Evolutionary conservation across 2,329 filamentous ascomycete species (phyloP), one percentile per base, ranked within the genome.

Genomic region (Xylaria sp.): DNA sequence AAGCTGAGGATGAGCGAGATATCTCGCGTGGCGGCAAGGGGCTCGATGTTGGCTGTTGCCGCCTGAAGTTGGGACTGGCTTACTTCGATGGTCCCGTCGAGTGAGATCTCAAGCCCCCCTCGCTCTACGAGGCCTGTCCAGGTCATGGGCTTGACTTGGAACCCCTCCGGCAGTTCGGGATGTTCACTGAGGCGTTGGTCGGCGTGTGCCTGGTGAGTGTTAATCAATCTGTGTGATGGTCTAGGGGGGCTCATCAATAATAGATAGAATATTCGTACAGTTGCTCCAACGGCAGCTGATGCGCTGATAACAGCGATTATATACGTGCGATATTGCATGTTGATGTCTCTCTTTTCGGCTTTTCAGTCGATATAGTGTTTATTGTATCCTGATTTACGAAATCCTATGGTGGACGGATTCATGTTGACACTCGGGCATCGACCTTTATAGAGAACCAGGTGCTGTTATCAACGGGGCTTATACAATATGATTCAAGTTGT

Each of bases 141-240:
- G 17, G n/a, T 49, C 58, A 67, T 58, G 29, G 63, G 56, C 40
- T 56, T 44, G 48, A 63, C 17, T 9, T 15, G 40, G 38, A 61
- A 68, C 10, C 54, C 51, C 10, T 43, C 31, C 0, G 43, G 53
- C 7, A 47, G n/a, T 5, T 33, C 33, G 6, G 49, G n/a, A 9
- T 19, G 33, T 19, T 44, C 11, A 8, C 8, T 41, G 17, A 29
- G 11, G 9, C 7, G 8, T 43, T 5, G 3, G 9, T 23, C 9
- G 9, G 17, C 13, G 13, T 19, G 27, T 48, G 6, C 17, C 38
- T 49, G 4, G 0, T 21, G 35, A 2, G 10, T 25, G 37, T 57
- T 21, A 57, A 37, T 23, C 11, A 41, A 31, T 19, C 11, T 6
- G 27, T 15, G 25, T 25, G 1, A 19, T 17, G 15, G 7, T 23